phyloP scores from a whole-genome alignment of 352 stramenopile species.

The Pythium coloratum region DNA sequence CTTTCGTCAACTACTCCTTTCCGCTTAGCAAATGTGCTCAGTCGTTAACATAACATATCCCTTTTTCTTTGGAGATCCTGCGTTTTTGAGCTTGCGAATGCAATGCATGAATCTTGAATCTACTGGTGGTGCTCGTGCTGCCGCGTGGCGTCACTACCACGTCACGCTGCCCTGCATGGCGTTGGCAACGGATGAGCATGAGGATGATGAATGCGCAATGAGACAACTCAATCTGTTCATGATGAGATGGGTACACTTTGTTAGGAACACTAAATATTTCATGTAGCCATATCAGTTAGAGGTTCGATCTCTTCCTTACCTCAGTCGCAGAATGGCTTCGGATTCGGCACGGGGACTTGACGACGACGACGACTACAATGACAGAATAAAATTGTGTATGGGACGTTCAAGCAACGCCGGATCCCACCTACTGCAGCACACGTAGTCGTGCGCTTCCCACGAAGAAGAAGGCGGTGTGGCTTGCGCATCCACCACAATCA shows the following conservation, averaged over 20 bases:
- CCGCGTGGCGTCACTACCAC: neutral
- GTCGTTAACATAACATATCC: slow-evolving; percentile 4
- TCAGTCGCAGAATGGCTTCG: too few species aligned
- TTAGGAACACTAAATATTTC: neutral
- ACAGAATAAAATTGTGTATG: too few species aligned
- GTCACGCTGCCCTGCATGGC: too few species aligned
- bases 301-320: too few species aligned
- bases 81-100: neutral
- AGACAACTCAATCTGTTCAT: neutral
- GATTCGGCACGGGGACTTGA: too few species aligned
- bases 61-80: neutral
- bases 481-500: too few species aligned
- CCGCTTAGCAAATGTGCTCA: slow-evolving; percentile 1
- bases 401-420: too few species aligned
- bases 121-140: neutral
- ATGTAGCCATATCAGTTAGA: too few species aligned
- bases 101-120: neutral
- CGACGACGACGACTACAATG: too few species aligned
- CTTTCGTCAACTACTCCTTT: neutral
- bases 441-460: too few species aligned
- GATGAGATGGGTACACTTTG: slow-evolving; percentile 3
- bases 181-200: neutral
- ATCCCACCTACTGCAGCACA: too few species aligned
- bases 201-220: slow-evolving; percentile 4
- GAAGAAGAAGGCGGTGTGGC: too few species aligned